Base-by-base conservation (phyloP, 1,284 basidiomycete species). In the Ustilago shanxiensis region DNA sequence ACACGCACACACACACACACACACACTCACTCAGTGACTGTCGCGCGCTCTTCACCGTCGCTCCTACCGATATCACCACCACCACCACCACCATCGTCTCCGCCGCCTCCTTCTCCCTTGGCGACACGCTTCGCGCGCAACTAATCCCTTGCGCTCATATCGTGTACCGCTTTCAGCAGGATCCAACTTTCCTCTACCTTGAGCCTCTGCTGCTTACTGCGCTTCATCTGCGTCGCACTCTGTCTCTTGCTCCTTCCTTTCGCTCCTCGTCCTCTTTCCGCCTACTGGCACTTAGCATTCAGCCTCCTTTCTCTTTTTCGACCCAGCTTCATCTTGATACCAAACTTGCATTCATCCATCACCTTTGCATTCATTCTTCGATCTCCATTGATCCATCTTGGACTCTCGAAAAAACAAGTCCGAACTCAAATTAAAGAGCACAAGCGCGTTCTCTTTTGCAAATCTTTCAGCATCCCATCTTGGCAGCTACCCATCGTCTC, bases 231-330 rank as follows among this genome's bases (percentile, higher is more conserved):
- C 62, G n/a, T 56, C 13, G 35, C 44, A 8, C 18, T 13, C 37
- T 33, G 24, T 35, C 22, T 47, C 52, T 52, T 52, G 39, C 50
- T 37, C 37, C 20, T 33, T 35, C 24, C 20, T 14, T 54, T 16
- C 24, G 31, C 54, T 37, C 39, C 26, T 47, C 24, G 41, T 41
- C 41, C n/a, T 31, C 56, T 31, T 55, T 47, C 29, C 10, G 35
- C 45, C 16, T 44, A 28, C 18, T 50, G 49, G 37, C 58, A 26
- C 26, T n/a, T 33, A 51, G 47, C 58, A 52, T 60, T 22, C 47
- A 18, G 29, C 44, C 35, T 29, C 24, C 11, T 22, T 49, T 29
- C 29, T n/a, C 22, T 16, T 24, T 22, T 49, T 39, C 57, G 44
- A 29, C 20, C 16, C 52, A 22, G 26, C 44, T 37, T 63, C 45